Evolutionary conservation across 208 protist genomes (phyloP).

Genomic region (Chromosphaera perkinsii): DNA sequence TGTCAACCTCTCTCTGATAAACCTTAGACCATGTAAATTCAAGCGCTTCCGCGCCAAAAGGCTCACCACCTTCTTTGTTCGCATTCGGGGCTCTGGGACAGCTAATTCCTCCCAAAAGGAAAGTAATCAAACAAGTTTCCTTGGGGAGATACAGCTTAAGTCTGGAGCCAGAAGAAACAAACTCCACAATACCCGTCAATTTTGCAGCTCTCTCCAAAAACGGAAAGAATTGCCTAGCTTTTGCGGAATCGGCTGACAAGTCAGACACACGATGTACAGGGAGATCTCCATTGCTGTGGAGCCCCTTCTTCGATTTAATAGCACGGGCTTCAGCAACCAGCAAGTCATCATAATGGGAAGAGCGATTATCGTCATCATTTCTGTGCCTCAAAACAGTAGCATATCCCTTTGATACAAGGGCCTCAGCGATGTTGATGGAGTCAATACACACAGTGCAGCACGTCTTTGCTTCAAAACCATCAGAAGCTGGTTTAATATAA

Average conservation of each 20-base stretch:
- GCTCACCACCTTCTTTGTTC: slow-evolving; percentile 31
- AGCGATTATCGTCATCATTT: slow-evolving; percentile 44
- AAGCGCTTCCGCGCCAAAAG: slow-evolving; percentile 51
- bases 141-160: slow-evolving; percentile 53
- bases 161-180: slow-evolving; percentile 51
- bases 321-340: slow-evolving; percentile 25
- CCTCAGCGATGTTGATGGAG: slow-evolving; percentile 47
- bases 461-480: slow-evolving; percentile 22
- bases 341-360: slow-evolving; percentile 53
- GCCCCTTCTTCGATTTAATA: slow-evolving; percentile 27
- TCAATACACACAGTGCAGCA: slow-evolving; percentile 4
- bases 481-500: slow-evolving; percentile 45
- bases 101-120: slow-evolving; percentile 45
- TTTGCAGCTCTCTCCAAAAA: slow-evolving; percentile 25
- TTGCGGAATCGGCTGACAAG: background rate
- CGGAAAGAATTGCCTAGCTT: slow-evolving; percentile 24
- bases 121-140: slow-evolving; percentile 46
- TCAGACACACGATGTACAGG: slow-evolving; percentile 3
- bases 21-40: slow-evolving; percentile 20
- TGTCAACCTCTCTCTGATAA: slow-evolving; percentile 47
- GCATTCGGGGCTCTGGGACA: slow-evolving; percentile 15
- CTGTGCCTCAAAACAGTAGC: slow-evolving; percentile 42
- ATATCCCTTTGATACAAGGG: slow-evolving; percentile 52
- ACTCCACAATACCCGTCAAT: slow-evolving; percentile 37
- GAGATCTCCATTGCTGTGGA: slow-evolving; percentile 13